These are phyloP conservation scores for Huntiella savannae DNA, from an alignment of 2,329 filamentous ascomycete genomes.

Conservation along the genomic window DNA sequence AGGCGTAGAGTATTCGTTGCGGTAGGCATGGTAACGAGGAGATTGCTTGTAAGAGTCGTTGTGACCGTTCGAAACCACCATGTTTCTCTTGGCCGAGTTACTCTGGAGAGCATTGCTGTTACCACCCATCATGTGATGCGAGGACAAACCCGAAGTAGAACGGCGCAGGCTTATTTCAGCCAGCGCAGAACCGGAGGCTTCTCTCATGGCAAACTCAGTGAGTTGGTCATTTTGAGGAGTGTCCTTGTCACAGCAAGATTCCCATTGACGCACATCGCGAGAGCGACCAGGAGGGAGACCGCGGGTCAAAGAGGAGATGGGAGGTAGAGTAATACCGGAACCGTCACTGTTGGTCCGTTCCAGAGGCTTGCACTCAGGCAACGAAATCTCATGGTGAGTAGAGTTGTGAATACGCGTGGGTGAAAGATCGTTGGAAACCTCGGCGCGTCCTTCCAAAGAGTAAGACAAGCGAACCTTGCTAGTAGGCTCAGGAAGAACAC, in stretches of 20 bases:
- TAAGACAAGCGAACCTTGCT: slow-evolving; percentile 52
- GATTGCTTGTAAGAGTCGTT: slow-evolving; percentile 15
- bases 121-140: slow-evolving; percentile 2
- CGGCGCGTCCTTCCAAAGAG: slow-evolving; percentile 79
- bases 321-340: slow-evolving; percentile 35
- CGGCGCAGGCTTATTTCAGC: slow-evolving; percentile 67
- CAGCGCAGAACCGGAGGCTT: slow-evolving; percentile 59
- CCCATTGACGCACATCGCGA: slow-evolving; percentile 75
- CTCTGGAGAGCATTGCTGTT: slow-evolving; percentile 3
- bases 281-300: slow-evolving; percentile 48
- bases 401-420: slow-evolving; percentile 38
- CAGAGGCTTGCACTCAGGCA: slow-evolving; percentile 19
- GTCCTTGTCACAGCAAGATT: slow-evolving; percentile 73
- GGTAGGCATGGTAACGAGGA: slow-evolving; percentile 15
- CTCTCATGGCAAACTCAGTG: slow-evolving; percentile 62
- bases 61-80: slow-evolving; percentile 10
- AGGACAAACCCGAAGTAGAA: slow-evolving; percentile 31
- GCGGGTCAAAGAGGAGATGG: slow-evolving; percentile 33
- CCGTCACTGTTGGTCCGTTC: slow-evolving; percentile 55
- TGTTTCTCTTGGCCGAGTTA: slow-evolving; percentile 4
- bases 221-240: slow-evolving; percentile 46
- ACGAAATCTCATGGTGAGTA: slow-evolving; percentile 29
- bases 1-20: slow-evolving; percentile 22
- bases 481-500: not conserved
- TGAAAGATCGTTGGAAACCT: slow-evolving; percentile 52